Percentiles rank a stretch among this genome's conserved stretches.
Evolutionary conservation across 192 early-diverging fungal genomes (phyloP).

Genomic region (Coemansia sp.): DNA sequence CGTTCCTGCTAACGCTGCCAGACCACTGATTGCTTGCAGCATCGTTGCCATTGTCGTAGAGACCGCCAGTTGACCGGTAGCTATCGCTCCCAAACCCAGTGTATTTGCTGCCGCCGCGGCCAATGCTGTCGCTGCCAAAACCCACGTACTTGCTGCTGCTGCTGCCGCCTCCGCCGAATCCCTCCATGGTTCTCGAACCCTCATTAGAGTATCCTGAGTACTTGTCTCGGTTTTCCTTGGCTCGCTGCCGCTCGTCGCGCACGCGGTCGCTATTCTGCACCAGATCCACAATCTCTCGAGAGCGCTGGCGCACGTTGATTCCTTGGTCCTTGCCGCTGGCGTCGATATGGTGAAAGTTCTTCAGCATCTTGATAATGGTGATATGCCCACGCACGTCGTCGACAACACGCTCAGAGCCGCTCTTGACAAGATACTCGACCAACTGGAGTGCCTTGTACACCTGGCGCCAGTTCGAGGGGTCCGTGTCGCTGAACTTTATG

Average conservation of each 20-base stretch:
- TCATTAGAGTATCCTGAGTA: slow-evolving; percentile 78
- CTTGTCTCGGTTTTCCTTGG: slow-evolving; percentile 87
- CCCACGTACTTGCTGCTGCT: slow-evolving; percentile 59
- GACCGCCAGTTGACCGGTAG: slow-evolving; percentile 20
- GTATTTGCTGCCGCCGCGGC: slow-evolving; percentile 24
- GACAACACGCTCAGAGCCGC: slow-evolving; percentile 91
- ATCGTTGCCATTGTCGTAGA: slow-evolving; percentile 34
- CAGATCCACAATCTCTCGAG: slow-evolving; percentile 89
- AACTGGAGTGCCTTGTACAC: slow-evolving; percentile 97
- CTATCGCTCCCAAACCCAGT: slow-evolving; percentile 44
- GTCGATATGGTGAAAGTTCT: slow-evolving; percentile 89
- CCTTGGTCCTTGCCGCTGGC: slow-evolving; percentile 98
- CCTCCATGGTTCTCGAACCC: slow-evolving; percentile 12
- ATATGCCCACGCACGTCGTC: slow-evolving; percentile 85
- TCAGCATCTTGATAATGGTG: slow-evolving; percentile 86
- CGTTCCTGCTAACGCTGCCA: slow-evolving; percentile 23
- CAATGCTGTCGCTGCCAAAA: slow-evolving; percentile 61
- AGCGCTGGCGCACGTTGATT: slow-evolving; percentile 86
- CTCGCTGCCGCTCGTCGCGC: slow-evolving; percentile 86
- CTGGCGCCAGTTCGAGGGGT: slow-evolving; percentile 86
- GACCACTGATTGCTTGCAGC: slow-evolving; percentile 38
- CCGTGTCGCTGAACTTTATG: slow-evolving; percentile 82
- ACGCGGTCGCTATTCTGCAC: slow-evolving; percentile 77
- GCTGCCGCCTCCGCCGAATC: slow-evolving; percentile 24
- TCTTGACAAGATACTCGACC: slow-evolving; percentile 93